Base-by-base conservation (phyloP, 176 grass and related monocot species). In the Zizania latifolia region DNA sequence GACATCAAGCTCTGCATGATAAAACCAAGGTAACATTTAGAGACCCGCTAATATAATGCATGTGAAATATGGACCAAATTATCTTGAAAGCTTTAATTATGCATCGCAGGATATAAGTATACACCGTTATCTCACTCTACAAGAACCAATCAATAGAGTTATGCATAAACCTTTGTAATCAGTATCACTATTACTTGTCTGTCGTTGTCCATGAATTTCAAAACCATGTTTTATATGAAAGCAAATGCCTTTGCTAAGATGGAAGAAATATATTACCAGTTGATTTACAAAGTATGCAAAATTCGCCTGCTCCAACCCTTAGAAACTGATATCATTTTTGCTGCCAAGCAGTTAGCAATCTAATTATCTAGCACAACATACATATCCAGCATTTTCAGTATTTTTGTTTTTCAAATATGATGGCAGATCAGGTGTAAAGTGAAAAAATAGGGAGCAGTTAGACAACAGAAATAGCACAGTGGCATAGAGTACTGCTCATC, bases 1-100 rank as follows among this genome's bases (percentile, higher is more conserved):
- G 55, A 89, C 91, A 74, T 98, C 94, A 78, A 98, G 72, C 75
- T 98, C 94, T 98, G 86, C 37, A 85, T 71, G 38, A 62, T 58
- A 67, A 68, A 69, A 71, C 31, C 68, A 59, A 41, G 35, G 68
- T 34, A 73, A 26, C 36, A 74, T 63, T 80, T 63, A 73, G 81
- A 55, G 54, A 74, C 22, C 37, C 22, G 43, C 12, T 32, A 31
- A 56, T 34, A 61, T 29, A 75, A 60, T 24, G 31, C 51, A 56
- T 71, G 35, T 60, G 19, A 35, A 35, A 21, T 51, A 6, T 51
- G 46, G 46, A 9, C 46, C 0, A 2, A 51, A 48, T 48, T 48
- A 6, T 48, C 15, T 48, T 48, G 16, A 28, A 14, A 74, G 24
- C 44, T 36, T 62, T 57, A 54, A 33, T 4, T 24, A 35, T 8